A percentile compares a stretch with the other conserved stretches of the same genome.
These are phyloP conservation scores for Platismatia glauca DNA, from an alignment of 495 filamentous ascomycete species.

Conservation along the genomic window DNA sequence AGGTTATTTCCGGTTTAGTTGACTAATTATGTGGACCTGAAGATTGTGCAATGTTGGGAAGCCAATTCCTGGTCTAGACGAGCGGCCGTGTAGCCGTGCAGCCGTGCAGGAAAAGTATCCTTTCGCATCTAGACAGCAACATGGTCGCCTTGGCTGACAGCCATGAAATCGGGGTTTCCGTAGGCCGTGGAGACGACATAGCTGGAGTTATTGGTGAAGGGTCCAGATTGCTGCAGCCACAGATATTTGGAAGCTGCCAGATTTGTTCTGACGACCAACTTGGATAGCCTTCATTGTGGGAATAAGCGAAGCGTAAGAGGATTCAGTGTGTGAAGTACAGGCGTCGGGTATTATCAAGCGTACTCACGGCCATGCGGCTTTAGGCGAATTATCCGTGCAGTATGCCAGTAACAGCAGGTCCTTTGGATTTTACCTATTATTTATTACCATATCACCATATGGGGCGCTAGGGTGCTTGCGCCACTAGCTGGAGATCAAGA, in stretches of 20 bases:
- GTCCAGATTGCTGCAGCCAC: constrained; percentile 4
- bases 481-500: constrained; percentile 9
- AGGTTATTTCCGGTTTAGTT: neutral
- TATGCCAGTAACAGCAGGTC: too few relatives aligned
- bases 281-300: neutral
- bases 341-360: constrained; percentile 1
- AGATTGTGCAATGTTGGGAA: neutral
- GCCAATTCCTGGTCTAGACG: neutral
- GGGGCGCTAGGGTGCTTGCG: neutral
- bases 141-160: neutral
- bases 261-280: neutral
- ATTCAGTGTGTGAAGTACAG: neutral
- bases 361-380: neutral
- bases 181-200: neutral
- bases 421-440: too few relatives aligned
- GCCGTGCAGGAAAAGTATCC: neutral
- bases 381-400: neutral
- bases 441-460: neutral
- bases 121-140: neutral
- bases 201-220: neutral
- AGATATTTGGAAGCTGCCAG: neutral
- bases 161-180: neutral
- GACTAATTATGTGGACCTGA: neutral
- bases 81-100: neutral
- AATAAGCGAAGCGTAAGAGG: neutral